A percentile compares a stretch with the other conserved stretches of the same genome.
phyloP scores from a whole-genome alignment of 768 basidiomycete genomes.

The Rhodotorula graminis region DNA sequence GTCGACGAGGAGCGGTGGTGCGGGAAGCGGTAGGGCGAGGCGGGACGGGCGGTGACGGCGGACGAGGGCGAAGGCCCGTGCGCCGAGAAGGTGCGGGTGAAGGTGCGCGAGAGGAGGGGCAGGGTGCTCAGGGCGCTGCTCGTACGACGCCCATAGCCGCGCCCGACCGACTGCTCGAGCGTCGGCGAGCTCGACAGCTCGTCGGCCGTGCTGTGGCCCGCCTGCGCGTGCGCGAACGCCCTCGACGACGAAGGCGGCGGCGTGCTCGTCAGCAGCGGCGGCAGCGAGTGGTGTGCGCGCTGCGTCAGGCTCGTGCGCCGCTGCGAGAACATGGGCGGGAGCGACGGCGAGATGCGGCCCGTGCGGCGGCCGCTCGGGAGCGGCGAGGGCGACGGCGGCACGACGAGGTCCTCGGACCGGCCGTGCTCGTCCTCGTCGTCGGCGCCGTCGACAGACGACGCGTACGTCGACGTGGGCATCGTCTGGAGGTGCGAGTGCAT shows the following conservation, averaged over 20 bases:
- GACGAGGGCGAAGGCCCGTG: neutral
- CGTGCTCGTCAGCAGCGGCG: neutral
- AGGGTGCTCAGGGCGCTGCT: neutral
- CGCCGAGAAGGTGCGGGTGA: neutral
- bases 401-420: neutral
- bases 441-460: neutral
- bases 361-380: neutral
- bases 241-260: too few species aligned
- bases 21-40: neutral
- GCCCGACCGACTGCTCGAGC: neutral
- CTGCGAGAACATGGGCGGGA: neutral
- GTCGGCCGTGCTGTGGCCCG: neutral
- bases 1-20: neutral
- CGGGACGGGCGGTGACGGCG: neutral
- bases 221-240: neutral
- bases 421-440: neutral
- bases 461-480: neutral
- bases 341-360: neutral
- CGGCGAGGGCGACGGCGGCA: neutral
- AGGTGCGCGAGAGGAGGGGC: neutral
- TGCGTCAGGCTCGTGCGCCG: neutral
- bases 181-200: neutral
- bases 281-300: slow-evolving; percentile 1
- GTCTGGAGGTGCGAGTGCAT: neutral
- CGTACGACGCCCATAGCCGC: neutral